Percentiles rank a stretch among this genome's conserved stretches.
phyloP scores from a whole-genome alignment of 108 stramenopile genomes.

The Nitzschia sp. region DNA sequence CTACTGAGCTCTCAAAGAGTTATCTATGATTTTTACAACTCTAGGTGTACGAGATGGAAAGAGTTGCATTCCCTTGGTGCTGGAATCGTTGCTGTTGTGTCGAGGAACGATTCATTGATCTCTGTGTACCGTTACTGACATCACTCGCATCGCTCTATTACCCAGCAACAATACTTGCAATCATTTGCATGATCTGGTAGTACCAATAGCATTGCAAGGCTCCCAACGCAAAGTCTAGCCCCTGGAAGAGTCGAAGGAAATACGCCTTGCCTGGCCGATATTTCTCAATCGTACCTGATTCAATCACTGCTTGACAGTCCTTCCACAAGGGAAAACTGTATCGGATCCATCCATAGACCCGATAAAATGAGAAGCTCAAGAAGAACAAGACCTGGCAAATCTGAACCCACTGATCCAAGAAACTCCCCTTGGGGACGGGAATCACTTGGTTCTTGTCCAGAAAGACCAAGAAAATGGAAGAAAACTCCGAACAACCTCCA shows the following conservation, averaged over 20 bases:
- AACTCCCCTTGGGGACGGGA: conserved; percentile 16
- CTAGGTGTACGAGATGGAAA: no score
- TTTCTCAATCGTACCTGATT: conserved; percentile 23
- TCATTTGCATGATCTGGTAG: conserved; percentile 7
- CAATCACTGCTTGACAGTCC: conserved; percentile 27
- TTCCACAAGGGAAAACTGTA: conserved; percentile 28
- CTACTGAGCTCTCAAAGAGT: no score
- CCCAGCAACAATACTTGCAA: background rate
- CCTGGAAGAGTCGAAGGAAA: conserved; percentile 28
- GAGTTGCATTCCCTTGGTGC: no score
- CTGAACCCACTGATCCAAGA: conserved; percentile 7
- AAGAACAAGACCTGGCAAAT: conserved; percentile 31
- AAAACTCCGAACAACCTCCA: conserved; percentile 56
- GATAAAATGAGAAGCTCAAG: conserved; percentile 33
- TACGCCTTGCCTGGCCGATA: conserved; percentile 32
- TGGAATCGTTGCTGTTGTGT: no score
- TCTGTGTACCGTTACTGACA: background rate
- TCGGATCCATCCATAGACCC: conserved; percentile 36
- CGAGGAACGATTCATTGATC: no score
- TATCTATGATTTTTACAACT: no score
- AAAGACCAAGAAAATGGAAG: conserved; percentile 55
- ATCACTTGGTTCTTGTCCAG: conserved; percentile 47
- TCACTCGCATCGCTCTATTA: background rate
- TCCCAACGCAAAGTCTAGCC: conserved; percentile 30
- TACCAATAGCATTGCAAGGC: conserved; percentile 45